Percentiles rank a stretch among this genome's conserved stretches.
Conservation (phyloP, 2,329 filamentous ascomycete species). For the Thielaviopsis musarum region DNA sequence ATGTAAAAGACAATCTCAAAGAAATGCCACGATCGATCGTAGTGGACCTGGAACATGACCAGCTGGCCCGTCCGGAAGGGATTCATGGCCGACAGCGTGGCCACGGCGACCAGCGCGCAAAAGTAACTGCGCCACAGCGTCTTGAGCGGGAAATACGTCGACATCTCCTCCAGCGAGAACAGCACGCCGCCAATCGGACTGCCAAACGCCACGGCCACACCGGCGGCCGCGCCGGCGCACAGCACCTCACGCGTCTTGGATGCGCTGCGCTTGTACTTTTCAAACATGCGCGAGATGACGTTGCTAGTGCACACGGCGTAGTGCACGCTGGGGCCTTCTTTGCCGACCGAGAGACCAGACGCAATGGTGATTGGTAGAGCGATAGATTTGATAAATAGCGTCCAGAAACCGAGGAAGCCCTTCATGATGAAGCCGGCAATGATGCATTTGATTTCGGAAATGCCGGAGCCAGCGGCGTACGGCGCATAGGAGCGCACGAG, state of each 20-base stretch:
- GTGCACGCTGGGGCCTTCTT: conserved; percentile 96
- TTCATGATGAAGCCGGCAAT: conserved; percentile 99
- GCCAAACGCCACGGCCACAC: conserved; percentile 91
- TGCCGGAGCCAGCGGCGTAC: conserved; percentile 90
- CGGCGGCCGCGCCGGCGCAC: conserved; percentile 84
- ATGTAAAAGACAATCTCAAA: conserved; percentile 92
- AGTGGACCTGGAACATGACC: conserved; percentile 97
- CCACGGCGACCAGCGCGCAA: conserved; percentile 86
- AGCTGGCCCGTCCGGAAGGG: conserved; percentile 92
- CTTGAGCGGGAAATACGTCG: conserved; percentile 87
- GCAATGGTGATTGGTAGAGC: conserved; percentile 82
- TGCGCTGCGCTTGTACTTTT: conserved; percentile 80
- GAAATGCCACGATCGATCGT: conserved; percentile 94
- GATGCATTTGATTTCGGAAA: conserved; percentile 98
- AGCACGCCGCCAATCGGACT: conserved; percentile 93
- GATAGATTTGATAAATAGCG: conserved; percentile 84
- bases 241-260: conserved; percentile 91
- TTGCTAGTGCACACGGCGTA: conserved; percentile 97
- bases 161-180: conserved; percentile 97
- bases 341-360: conserved; percentile 85
- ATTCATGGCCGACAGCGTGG: conserved; percentile 87
- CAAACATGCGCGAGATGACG: conserved; percentile 83
- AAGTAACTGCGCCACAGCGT: conserved; percentile 98
- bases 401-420: conserved; percentile 84
- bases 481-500: conserved; percentile 86